These are phyloP conservation scores for Entomortierella chlamydospora DNA, from an alignment of 192 early-diverging fungal species.

Conservation along the genomic window DNA sequence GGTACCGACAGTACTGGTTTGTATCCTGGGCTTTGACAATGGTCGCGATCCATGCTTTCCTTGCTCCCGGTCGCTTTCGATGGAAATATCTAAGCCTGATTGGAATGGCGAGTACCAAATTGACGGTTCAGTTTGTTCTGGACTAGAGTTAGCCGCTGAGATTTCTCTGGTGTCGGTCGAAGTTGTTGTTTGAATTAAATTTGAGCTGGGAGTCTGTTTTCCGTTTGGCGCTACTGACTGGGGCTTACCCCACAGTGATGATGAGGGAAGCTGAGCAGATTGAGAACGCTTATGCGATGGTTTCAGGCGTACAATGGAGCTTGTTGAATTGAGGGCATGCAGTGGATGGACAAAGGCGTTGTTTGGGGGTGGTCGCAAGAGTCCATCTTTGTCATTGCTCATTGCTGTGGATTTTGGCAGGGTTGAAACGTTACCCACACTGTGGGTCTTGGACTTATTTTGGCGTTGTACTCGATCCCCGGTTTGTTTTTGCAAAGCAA, in stretches of 20 bases:
- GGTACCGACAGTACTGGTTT: neutral
- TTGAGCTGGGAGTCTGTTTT: neutral
- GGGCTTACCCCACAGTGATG: conserved; percentile 34
- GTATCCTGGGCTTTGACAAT: conserved; percentile 19
- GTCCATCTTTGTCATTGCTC: neutral
- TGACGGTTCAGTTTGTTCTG: conserved; percentile 1
- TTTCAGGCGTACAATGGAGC: conserved; percentile 37
- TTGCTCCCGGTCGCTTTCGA: conserved; percentile 46
- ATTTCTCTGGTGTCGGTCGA: neutral
- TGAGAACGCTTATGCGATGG: conserved; percentile 41
- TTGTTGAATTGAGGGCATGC: conserved; percentile 43
- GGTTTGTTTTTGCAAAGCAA: neutral
- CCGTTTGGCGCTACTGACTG: neutral
- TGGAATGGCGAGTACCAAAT: conserved; percentile 53
- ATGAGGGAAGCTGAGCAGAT: conserved; percentile 36
- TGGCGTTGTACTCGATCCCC: neutral
- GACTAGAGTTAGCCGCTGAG: neutral
- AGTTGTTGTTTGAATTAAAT: neutral
- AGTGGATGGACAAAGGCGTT: conserved; percentile 28
- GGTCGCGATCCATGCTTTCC: conserved; percentile 29
- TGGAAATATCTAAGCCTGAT: conserved; percentile 42
- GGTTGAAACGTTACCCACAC: neutral
- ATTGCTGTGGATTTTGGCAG: neutral
- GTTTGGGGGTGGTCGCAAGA: neutral
- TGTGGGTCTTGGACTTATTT: neutral